Evolutionary conservation across 768 basidiomycete genomes (phyloP).

Genomic region (Auricularia sp.): DNA sequence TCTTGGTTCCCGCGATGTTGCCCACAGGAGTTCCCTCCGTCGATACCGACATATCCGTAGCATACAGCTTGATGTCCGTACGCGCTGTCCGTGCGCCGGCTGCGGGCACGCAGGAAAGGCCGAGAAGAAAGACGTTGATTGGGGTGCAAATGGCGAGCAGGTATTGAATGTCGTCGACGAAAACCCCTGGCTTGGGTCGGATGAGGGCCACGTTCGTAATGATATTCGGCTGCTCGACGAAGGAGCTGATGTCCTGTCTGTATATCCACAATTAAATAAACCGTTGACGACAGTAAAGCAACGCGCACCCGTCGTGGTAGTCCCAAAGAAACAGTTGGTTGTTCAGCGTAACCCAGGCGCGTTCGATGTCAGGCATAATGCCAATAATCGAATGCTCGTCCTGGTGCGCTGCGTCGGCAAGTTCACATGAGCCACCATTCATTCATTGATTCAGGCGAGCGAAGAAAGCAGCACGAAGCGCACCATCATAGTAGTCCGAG

Average conservation of each 20-base stretch:
- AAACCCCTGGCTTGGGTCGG: constrained; percentile 73
- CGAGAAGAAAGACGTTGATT: constrained; percentile 72
- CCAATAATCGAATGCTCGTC: constrained; percentile 41
- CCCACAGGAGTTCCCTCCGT: constrained; percentile 76
- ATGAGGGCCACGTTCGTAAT: constrained; percentile 86
- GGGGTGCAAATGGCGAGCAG: constrained; percentile 88
- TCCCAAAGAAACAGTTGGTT: constrained; percentile 95
- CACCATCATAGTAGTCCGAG: constrained; percentile 71
- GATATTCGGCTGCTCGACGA: constrained; percentile 80
- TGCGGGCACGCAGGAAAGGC: constrained; percentile 37
- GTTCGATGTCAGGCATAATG: constrained; percentile 83
- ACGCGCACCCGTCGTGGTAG: constrained; percentile 77
- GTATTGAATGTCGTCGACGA: constrained; percentile 85
- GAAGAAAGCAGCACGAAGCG: constrained; percentile 4
- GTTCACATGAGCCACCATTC: not conserved
- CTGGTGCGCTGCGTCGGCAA: not conserved
- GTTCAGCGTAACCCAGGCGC: constrained; percentile 93
- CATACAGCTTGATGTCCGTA: constrained; percentile 80
- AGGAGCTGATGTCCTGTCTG: constrained; percentile 88
- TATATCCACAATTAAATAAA: not conserved
- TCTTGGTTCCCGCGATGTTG: constrained; percentile 64
- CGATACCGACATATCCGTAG: constrained; percentile 71
- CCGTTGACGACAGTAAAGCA: constrained; percentile 6
- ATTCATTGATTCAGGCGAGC: constrained; percentile 11
- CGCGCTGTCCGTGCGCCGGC: constrained; percentile 34